These are phyloP conservation scores for Xylariomycetidae sp. DNA, from an alignment of 2,329 filamentous ascomycete genomes.

Conservation along the genomic window DNA sequence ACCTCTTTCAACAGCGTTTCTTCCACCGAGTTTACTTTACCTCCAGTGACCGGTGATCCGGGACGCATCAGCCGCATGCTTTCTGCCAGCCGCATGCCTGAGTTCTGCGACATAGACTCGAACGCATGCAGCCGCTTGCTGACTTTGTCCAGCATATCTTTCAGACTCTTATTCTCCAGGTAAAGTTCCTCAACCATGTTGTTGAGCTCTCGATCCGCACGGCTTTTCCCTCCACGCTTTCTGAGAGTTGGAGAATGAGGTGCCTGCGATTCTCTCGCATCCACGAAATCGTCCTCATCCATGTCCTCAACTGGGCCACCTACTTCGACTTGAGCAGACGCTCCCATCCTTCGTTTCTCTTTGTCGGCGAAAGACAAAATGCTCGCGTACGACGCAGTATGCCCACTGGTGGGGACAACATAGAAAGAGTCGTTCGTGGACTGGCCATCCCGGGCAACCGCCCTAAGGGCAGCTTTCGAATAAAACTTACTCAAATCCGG, in stretches of 20 bases:
- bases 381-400: slow-evolving; percentile 87
- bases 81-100: slow-evolving; percentile 78
- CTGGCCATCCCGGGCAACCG: slow-evolving; percentile 64
- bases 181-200: slow-evolving; percentile 84
- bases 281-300: slow-evolving; percentile 81
- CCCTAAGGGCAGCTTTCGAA: slow-evolving; percentile 76
- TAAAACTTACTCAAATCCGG: slow-evolving; percentile 80
- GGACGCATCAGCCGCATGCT: slow-evolving; percentile 62
- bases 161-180: slow-evolving; percentile 81
- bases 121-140: slow-evolving; percentile 86
- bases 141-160: slow-evolving; percentile 78
- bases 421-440: slow-evolving; percentile 77
- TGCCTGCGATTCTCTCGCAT: slow-evolving; percentile 65
- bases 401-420: slow-evolving; percentile 85
- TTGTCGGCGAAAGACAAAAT: slow-evolving; percentile 70
- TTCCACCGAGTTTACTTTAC: slow-evolving; percentile 32
- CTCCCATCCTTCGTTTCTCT: slow-evolving; percentile 54
- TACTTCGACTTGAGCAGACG: slow-evolving; percentile 36
- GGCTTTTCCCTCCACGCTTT: slow-evolving; percentile 34
- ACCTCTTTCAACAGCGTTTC: slow-evolving; percentile 44
- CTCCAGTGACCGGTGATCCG: slow-evolving; percentile 39
- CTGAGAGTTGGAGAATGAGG: slow-evolving; percentile 36
- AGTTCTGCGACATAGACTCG: slow-evolving; percentile 85
- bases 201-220: slow-evolving; percentile 38
- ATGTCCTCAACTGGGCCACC: slow-evolving; percentile 46